Evolutionary conservation across 2,329 filamentous ascomycete genomes (phyloP), one percentile per base, ranked within the genome.

Genomic region (Aspergillus pseudonomiae): DNA sequence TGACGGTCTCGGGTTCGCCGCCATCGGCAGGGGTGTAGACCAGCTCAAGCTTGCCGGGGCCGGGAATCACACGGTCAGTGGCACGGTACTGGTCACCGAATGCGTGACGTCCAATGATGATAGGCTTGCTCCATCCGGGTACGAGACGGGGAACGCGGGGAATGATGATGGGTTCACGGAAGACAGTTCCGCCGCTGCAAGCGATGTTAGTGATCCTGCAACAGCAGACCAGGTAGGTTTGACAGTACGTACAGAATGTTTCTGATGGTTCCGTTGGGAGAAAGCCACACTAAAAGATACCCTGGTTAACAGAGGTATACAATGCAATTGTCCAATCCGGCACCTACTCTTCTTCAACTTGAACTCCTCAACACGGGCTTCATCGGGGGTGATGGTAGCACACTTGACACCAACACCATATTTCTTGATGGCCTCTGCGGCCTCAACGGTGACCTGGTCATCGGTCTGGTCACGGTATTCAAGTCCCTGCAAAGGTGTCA

Each of bases 401-500:
- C 95, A 99, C 87, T 99, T 99, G 84, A 99, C 93, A 81, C 94
- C 95, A 61, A 99, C 95, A 64, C 91, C 93, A 86, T 98, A 97
- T 86, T 97, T 97, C 88, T 97, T 94, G 84, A 98, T 98, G 50
- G 95, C 95, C 84, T 97, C 93, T 61, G 95, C 95, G 61, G 94
- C 92, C 77, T 98, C 95, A 72, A 94, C 80, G 67, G 95, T 99
- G 81, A 99, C 94, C 84, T 97, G 87, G 81, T 98, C 95, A 79
- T 96, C 89, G 78, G 95, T 98, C 87, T 96, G 82, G 80, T 99
- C 94, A 78, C 95, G 92, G 87, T 97, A 96, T 79, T 92, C 89
- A 68, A 98, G 88, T 66, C 95, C 95, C 77, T 86, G 61, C 66
- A 46, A 56, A 10, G 59, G 57, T 32, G 65, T 71, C 62, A 71